Base-by-base conservation (phyloP, 345 rosid species). In the Citrus mangshanensis region DNA sequence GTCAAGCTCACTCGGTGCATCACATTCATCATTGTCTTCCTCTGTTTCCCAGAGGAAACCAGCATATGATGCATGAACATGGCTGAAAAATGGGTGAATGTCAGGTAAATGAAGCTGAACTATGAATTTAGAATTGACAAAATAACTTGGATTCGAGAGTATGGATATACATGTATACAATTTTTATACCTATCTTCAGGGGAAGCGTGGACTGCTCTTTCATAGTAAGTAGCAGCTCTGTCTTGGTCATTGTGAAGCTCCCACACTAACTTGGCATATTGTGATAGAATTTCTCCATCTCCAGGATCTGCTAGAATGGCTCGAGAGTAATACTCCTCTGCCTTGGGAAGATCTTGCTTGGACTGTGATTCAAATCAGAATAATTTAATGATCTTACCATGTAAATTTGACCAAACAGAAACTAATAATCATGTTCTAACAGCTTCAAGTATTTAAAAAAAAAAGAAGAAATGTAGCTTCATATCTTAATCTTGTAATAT, bases 51-150 rank as follows among this genome's bases (percentile, higher is more conserved):
- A 89, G 0, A 89, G 88, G 70, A 91, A 88, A 22, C 82, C 77
- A 10, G 95, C 95, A 81, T 89, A 89, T 21, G 93, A 87, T 49
- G 95, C 93, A 6, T 87, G 91, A 49, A 91, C 89, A 79, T 87
- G 88, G 82, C 95, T 91, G 89, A 7, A 81, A 62, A 24, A n/a
- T 0, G 0, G 14, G 21, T 22, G 14, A 19, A 4, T n/a, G 54
- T 30, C 72, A 70, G 24, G 27, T 28, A 14, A 68, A 14, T 71
- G 5, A 9, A 49, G 70, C 37, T 55, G 25, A 51, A 55, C 40
- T 34, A 5, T 25, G 34, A 40, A 30, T 21, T 9, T 5, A 49
- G 3, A 40, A 59, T 4, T 51, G 6, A 51, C 4, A 51, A 51
- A 18, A 16, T 12, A 16, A 51, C 56, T 51, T 18, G 21, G 22